phyloP scores from a whole-genome alignment of 441 rosid species.

The Eutrema salsugineum region DNA sequence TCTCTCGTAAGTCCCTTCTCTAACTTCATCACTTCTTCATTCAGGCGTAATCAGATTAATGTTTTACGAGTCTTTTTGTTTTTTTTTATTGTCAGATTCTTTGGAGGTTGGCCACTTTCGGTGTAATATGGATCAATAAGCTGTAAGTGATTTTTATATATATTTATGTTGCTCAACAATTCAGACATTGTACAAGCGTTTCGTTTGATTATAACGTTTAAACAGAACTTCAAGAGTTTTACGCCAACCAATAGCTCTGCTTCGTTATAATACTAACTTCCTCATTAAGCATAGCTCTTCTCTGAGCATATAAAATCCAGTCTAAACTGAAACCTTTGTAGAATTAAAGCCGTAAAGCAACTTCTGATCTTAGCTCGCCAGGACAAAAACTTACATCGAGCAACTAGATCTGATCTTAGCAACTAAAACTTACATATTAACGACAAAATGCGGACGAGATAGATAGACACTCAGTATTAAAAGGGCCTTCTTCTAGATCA shows the following conservation, averaged over 20 bases:
- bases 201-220: neutral
- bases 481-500: neutral
- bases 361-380: neutral
- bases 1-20: conserved; percentile 6
- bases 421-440: neutral
- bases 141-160: neutral
- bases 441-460: neutral
- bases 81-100: neutral
- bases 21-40: neutral
- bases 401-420: neutral
- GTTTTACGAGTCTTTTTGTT: neutral
- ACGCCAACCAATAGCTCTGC: neutral
- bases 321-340: neutral
- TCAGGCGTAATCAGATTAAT: neutral
- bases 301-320: neutral
- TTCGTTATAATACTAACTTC: neutral
- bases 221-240: neutral
- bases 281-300: neutral
- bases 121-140: conserved; percentile 6
- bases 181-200: conserved; percentile 13
- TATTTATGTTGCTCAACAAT: conserved; percentile 1
- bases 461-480: neutral
- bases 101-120: neutral
- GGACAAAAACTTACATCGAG: neutral
- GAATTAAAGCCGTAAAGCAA: neutral